Evolutionary conservation across 1,284 basidiomycete species (phyloP).

Genomic region (Testicularia cyperi): DNA sequence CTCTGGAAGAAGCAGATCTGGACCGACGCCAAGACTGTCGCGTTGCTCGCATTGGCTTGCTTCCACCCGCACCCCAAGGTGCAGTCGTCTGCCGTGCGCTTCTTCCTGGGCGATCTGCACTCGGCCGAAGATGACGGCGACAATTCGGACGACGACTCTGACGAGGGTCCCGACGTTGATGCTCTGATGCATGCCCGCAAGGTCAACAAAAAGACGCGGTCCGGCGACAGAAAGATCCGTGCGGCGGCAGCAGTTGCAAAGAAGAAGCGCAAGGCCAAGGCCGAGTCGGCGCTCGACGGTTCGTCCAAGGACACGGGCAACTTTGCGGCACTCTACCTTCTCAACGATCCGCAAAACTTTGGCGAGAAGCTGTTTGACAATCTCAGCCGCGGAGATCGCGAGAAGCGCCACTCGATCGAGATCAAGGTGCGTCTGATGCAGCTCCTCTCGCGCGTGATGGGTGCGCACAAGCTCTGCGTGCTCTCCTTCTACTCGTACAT

Average conservation of each 20-base stretch:
- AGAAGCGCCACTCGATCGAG: constrained; percentile 83
- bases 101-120: constrained; percentile 77
- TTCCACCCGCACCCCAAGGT: constrained; percentile 94
- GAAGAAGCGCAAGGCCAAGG: constrained; percentile 41
- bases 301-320: constrained; percentile 64
- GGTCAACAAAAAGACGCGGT: constrained; percentile 56
- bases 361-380: constrained; percentile 90
- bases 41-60: constrained; percentile 86
- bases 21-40: constrained; percentile 90
- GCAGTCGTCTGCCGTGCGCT: constrained; percentile 92
- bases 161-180: constrained; percentile 42
- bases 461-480: constrained; percentile 86
- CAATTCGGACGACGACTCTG: constrained; percentile 30
- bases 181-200: constrained; percentile 54
- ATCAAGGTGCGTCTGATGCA: constrained; percentile 98
- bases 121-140: constrained; percentile 52
- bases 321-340: constrained; percentile 88
- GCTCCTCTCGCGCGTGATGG: constrained; percentile 92
- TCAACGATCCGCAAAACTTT: constrained; percentile 95
- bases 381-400: constrained; percentile 71
- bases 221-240: constrained; percentile 53
- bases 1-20: constrained; percentile 93
- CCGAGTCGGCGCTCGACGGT: constrained; percentile 36
- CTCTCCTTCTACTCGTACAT: constrained; percentile 97
- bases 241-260: constrained; percentile 48